phyloP scores from a whole-genome alignment of 179 eudicot genomes.

The Silene noctiflora region DNA sequence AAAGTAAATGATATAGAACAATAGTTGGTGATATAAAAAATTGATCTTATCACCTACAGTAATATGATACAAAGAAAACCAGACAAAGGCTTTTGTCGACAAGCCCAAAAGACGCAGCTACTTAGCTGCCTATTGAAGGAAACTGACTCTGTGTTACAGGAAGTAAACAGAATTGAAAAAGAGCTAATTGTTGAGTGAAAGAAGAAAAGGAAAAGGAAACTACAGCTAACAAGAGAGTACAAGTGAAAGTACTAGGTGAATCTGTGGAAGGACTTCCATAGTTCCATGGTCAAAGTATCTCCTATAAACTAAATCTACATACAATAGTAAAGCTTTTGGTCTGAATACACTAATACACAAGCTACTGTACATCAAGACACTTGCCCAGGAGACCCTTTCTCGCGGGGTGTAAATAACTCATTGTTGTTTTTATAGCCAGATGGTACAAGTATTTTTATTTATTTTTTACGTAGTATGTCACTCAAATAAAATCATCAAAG shows the following conservation, averaged over 20 bases:
- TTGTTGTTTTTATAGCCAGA: neutral
- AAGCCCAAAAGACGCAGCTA: neutral
- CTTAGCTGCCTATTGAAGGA: neutral
- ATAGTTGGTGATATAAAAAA: neutral
- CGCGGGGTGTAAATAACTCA: neutral
- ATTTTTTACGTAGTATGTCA: neutral
- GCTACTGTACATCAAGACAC: constrained; percentile 5
- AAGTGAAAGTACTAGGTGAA: neutral
- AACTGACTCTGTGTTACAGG: neutral
- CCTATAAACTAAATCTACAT: neutral
- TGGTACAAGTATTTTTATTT: neutral
- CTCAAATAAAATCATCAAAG: constrained; percentile 1
- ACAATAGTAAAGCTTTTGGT: neutral
- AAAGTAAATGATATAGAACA: neutral
- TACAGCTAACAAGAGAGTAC: neutral
- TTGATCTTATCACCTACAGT: neutral
- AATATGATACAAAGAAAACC: neutral
- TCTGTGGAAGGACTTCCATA: neutral
- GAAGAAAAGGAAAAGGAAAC: constrained; percentile 5
- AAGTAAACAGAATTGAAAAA: neutral
- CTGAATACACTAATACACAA: neutral
- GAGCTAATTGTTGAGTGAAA: neutral
- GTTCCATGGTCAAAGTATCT: neutral
- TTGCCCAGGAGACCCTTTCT: constrained; percentile 6
- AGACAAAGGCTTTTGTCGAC: neutral